Evolutionary conservation across 1,284 basidiomycete species (phyloP), one percentile per base, ranked within the genome.

Genomic region (Melampsora americana): DNA sequence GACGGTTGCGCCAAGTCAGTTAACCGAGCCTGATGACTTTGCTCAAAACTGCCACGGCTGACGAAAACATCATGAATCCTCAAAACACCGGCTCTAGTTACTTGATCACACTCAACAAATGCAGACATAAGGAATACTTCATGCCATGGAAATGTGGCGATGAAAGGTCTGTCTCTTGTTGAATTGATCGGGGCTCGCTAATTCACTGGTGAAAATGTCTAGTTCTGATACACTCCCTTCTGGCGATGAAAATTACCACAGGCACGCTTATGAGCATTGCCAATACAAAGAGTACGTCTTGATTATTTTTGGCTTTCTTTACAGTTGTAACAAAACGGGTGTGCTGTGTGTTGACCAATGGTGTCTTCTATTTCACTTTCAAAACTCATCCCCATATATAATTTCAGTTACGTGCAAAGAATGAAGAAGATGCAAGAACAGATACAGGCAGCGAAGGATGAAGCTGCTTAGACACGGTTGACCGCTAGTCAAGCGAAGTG

Each of bases 361-460:
- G 1, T 9, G 23, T 39, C 26, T 28, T 16, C 56, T 73, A 23
- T 30, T 50, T 53, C 14, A 32, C 66, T 23, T 66, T 56, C 44
- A 18, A 20, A 56, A n/a, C n/a, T n/a, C 5, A 61, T 26, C 23
- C 28, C 12, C 11, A n/a, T 39, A 2, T 44, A n/a, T 56, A 56
- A 32, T 32, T 32, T 59, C 48, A 75, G 73, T 53, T 75, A 75
- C 42, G 46, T 61, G 20, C 66, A 68, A 28, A 65, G 73, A 53
- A 75, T 75, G 73, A 75, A 75, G 44, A 53, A 75, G 35, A 75
- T 75, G 73, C 73, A 75, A 61, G 26, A 75, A 53, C 73, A 75
- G 66, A 42, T 68, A 9, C 66, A 75, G 60, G 73, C 66, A 20
- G 50, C 73, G 0, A 75, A 75, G 66, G 44, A 75, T n/a, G 71